Evolutionary conservation across 2,329 filamentous ascomycete species (phyloP).

Genomic region (Orbilia quercus): DNA sequence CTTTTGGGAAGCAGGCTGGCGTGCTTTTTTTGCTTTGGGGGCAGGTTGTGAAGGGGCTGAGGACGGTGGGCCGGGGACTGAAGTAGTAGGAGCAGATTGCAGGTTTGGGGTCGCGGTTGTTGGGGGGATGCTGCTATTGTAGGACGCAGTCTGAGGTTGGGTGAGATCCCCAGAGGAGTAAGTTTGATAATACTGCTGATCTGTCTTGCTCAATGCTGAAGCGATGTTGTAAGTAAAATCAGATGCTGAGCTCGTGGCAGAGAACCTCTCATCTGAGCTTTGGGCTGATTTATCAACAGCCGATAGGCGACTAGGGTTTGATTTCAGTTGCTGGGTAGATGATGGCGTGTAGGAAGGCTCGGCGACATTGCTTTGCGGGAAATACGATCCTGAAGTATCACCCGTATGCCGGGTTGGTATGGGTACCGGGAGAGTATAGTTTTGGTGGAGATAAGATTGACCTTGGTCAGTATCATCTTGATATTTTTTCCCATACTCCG

Average conservation of each 20-base stretch:
- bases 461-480: constrained; percentile 39
- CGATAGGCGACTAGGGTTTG: constrained; percentile 3
- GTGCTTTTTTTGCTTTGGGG: constrained; percentile 19
- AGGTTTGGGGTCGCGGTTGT: not conserved
- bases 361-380: constrained; percentile 3
- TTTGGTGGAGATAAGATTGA: constrained; percentile 26
- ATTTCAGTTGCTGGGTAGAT: constrained; percentile 11
- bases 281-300: not conserved
- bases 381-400: constrained; percentile 26
- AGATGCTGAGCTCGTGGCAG: not conserved
- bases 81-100: not conserved
- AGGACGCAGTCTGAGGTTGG: not conserved
- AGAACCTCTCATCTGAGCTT: not conserved
- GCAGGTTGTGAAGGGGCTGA: not conserved
- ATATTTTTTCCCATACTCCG: constrained; percentile 26
- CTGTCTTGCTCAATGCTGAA: not conserved
- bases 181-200: constrained; percentile 29
- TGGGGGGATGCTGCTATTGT: not conserved
- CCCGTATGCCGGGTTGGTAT: constrained; percentile 12
- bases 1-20: constrained; percentile 23
- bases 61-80: not conserved
- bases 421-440: constrained; percentile 37
- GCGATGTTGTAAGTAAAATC: constrained; percentile 11
- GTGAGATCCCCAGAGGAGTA: constrained; percentile 9
- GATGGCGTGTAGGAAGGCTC: constrained; percentile 16